Conservation (phyloP, 768 basidiomycete genomes). For the Calocera cornea region DNA sequence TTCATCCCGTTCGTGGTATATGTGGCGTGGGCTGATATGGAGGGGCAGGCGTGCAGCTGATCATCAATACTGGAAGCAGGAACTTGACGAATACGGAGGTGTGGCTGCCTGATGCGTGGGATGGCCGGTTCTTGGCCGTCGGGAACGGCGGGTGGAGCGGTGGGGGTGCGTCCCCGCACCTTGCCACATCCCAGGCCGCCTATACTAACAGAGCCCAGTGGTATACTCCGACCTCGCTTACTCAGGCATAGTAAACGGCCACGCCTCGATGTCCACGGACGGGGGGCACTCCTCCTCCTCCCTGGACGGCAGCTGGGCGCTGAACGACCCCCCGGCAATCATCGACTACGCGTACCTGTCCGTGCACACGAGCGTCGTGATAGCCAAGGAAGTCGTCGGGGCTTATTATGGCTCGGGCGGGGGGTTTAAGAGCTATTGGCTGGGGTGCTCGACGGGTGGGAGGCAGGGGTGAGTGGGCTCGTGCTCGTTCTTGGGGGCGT, state of each 20-base stretch:
- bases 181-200: neutral
- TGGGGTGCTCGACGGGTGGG: conserved; percentile 25
- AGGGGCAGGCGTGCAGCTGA: neutral
- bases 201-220: neutral
- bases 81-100: conserved; percentile 13
- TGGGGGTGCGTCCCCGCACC: neutral
- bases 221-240: neutral
- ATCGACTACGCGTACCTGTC: conserved; percentile 23
- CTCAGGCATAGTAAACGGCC: neutral
- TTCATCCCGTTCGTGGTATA: neutral
- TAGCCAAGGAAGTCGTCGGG: conserved; percentile 20
- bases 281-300: neutral
- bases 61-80: neutral
- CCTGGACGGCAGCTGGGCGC: conserved; percentile 8
- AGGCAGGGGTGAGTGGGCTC: conserved; percentile 17
- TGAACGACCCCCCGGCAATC: conserved; percentile 19
- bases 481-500: neutral
- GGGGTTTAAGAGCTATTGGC: conserved; percentile 21
- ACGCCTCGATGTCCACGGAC: neutral
- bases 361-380: conserved; percentile 20
- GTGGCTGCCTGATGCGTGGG: conserved; percentile 25
- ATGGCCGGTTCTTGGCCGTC: conserved; percentile 20
- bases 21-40: neutral
- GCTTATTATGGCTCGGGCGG: conserved; percentile 17
- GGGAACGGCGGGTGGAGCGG: conserved; percentile 20